Evolutionary conservation across 2,329 filamentous ascomycete genomes (phyloP), one percentile per base, ranked within the genome.

Genomic region (Fusarium sp.): DNA sequence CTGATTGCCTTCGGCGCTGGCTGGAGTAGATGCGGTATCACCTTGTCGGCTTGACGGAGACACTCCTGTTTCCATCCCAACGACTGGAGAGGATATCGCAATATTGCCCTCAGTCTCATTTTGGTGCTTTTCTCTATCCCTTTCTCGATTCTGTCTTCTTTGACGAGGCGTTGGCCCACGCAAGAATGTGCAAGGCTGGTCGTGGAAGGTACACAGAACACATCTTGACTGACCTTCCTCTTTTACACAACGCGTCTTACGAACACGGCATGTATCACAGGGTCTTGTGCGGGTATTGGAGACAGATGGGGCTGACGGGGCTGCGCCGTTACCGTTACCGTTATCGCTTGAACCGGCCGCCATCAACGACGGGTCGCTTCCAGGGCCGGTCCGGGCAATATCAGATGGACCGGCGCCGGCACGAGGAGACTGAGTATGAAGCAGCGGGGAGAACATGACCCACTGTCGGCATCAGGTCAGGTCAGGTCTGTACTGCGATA

Each of bases 181-280:
- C 51, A 89, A 81, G 75, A 89, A 91, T 26, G 89, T 91, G 77
- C 89, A 91, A 66, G 88, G 85, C 74, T 90, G 87, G 75, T 87
- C 87, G 78, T 91, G 88, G 76, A 90, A 90, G 65, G 86, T 84
- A 77, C 89, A 91, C 61, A 90, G 80, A 49, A 90, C 86, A 75
- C 89, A 91, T 68, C 86, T 83, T 42, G 83, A 81, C 69, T 84
- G 83, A 57, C 83, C 84, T 53, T 89, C 85, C 74, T 89, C 85
- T 72, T 88, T 85, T 49, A 90, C 88, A 75, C 89, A 91, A 71
- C 88, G 86, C 69, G 85, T 87, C 80, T 91, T 91, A 69, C 89
- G 85, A 74, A 86, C 83, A 62, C 89, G 84, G 76, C 89, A 91
- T 56, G 87, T 88, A 80, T 91, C 89, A 77, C 86, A 88, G n/a